A percentile compares a stretch with the other conserved stretches of the same genome.
Evolutionary conservation across 805 yeast species (phyloP).

Genomic region (Kluyveromyces siamensis): DNA sequence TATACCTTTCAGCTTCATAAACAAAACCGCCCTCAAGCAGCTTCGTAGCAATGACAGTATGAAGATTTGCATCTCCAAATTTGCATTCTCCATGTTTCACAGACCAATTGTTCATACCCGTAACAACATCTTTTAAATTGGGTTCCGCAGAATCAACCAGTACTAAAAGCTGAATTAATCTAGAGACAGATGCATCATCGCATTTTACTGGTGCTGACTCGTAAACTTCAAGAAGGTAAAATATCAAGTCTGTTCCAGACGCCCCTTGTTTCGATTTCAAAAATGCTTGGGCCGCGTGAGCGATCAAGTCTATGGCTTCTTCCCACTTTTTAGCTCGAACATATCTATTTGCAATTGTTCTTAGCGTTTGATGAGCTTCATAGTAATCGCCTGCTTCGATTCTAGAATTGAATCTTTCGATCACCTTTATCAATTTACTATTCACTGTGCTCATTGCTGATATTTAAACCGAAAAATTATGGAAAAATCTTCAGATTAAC

Average conservation of each 20-base stretch:
- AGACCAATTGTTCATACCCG: slow-evolving; percentile 63
- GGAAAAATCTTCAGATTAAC: not conserved
- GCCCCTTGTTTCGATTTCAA: slow-evolving; percentile 66
- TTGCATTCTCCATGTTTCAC: slow-evolving; percentile 37
- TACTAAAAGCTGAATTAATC: slow-evolving; percentile 39
- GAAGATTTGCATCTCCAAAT: slow-evolving; percentile 69
- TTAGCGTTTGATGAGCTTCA: slow-evolving; percentile 91
- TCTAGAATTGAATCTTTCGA: slow-evolving; percentile 56
- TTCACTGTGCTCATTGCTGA: slow-evolving; percentile 5
- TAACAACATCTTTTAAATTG: slow-evolving; percentile 56
- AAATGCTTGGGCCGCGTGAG: slow-evolving; percentile 61
- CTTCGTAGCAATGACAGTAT: slow-evolving; percentile 64
- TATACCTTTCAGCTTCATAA: slow-evolving; percentile 64
- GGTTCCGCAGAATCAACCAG: slow-evolving; percentile 43
- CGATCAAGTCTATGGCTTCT: slow-evolving; percentile 67
- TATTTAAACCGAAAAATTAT: too few relatives aligned
- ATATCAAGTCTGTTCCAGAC: slow-evolving; percentile 68
- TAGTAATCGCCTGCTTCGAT: slow-evolving; percentile 71
- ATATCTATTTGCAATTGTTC: slow-evolving; percentile 83
- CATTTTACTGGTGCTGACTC: slow-evolving; percentile 38
- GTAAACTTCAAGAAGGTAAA: slow-evolving; percentile 65
- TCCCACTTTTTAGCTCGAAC: slow-evolving; percentile 56
- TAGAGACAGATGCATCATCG: slow-evolving; percentile 36
- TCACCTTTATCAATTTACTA: slow-evolving; percentile 45
- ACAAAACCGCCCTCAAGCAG: slow-evolving; percentile 42